Percentiles rank a stretch among this genome's conserved stretches.
phyloP scores from a whole-genome alignment of 352 stramenopile species.

The Achlya hypogyna region DNA sequence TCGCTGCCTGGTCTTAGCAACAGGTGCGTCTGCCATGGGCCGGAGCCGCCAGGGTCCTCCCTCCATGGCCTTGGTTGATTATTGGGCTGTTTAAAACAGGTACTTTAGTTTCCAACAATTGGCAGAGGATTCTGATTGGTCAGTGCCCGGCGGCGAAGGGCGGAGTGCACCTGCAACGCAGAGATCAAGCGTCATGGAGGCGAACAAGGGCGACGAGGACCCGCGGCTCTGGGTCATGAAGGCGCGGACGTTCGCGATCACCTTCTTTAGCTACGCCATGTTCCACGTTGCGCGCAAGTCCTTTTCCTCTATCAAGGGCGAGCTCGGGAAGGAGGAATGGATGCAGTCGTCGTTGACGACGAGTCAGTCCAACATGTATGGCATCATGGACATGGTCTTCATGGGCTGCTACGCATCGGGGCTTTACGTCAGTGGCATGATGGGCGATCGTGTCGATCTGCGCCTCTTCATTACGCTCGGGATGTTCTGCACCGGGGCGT shows the following conservation, averaged over 20 bases:
- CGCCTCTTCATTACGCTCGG: constrained; percentile 23
- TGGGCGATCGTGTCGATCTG: constrained; percentile 25
- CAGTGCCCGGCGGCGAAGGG: too few relatives aligned
- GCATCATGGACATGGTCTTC: constrained; percentile 25
- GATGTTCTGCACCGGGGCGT: constrained; percentile 17
- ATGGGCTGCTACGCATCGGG: constrained; percentile 24
- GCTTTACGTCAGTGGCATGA: constrained; percentile 22
- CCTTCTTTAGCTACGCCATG: constrained; percentile 6
- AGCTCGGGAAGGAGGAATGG: constrained; percentile 7
- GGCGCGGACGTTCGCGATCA: constrained; percentile 11
- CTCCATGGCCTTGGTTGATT: too few relatives aligned
- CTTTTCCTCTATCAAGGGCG: constrained; percentile 19
- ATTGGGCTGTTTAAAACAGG: too few relatives aligned
- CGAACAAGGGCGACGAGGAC: not conserved
- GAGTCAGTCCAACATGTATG: constrained; percentile 21
- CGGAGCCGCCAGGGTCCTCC: too few relatives aligned
- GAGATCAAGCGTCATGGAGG: not conserved
- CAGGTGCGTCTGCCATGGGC: too few relatives aligned
- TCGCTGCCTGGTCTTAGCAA: too few relatives aligned
- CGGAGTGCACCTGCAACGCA: not conserved
- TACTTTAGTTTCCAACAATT: too few relatives aligned
- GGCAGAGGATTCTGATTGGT: too few relatives aligned
- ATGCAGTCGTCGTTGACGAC: constrained; percentile 6
- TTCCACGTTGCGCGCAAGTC: constrained; percentile 19
- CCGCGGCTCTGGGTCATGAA: not conserved